Evolutionary conservation across 2,329 filamentous ascomycete genomes (phyloP).

Genomic region (Trichoderma aggressivum): DNA sequence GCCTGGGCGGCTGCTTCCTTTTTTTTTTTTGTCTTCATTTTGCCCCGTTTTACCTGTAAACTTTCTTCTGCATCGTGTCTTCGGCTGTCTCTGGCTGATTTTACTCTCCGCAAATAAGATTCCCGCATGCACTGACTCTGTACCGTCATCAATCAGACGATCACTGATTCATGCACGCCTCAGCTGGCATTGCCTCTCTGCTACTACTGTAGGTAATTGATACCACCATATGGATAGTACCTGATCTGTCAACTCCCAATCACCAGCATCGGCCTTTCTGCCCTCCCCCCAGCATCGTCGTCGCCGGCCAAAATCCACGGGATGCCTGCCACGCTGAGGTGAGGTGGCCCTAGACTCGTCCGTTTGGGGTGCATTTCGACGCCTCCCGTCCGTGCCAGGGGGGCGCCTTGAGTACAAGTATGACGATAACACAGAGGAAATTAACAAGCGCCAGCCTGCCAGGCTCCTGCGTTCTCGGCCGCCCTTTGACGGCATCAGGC

Average conservation of each 20-base stretch:
- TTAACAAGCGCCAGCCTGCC: not conserved
- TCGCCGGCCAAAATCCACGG: not conserved
- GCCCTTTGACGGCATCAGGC: not conserved
- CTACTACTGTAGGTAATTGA: too few species aligned
- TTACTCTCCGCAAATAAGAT: not conserved
- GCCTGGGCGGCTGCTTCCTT: not conserved
- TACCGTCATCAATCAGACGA: not conserved
- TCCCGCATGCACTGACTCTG: not conserved
- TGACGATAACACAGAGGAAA: conserved; percentile 13
- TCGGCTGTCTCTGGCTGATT: conserved; percentile 9
- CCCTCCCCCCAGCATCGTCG: not conserved
- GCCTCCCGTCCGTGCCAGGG: not conserved
- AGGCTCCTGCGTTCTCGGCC: not conserved
- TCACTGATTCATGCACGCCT: not conserved
- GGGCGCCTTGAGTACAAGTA: not conserved
- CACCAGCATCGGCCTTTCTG: too few species aligned
- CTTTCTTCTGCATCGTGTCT: not conserved
- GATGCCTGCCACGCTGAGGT: not conserved
- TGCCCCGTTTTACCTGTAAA: not conserved
- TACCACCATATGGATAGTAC: not conserved
- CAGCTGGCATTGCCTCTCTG: not conserved
- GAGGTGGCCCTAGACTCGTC: not conserved
- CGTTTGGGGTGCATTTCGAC: conserved; percentile 11
- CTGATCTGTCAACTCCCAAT: not conserved
- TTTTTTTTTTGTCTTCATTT: too few species aligned